These are phyloP conservation scores for Venturia carpophila DNA, from an alignment of 2,329 filamentous ascomycete genomes.

Conservation along the genomic window DNA sequence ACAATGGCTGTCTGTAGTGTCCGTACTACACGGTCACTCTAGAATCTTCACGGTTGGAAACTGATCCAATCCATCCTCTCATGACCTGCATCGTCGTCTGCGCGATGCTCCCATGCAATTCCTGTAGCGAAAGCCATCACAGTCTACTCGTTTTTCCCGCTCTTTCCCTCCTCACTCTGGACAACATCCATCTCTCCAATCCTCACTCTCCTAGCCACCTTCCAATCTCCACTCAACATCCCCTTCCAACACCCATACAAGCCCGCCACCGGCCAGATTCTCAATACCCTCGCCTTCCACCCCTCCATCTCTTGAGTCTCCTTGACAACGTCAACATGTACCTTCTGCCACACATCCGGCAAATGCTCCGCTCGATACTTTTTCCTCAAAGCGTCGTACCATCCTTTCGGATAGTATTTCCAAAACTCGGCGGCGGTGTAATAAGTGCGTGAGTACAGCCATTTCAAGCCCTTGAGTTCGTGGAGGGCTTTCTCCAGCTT, in stretches of 20 bases:
- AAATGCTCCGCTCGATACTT: constrained; percentile 54
- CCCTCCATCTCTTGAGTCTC: constrained; percentile 13
- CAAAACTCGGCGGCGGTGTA: constrained; percentile 63
- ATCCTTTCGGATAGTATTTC: constrained; percentile 51
- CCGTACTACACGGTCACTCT: too few species aligned
- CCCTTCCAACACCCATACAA: constrained; percentile 19
- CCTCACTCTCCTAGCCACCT: constrained; percentile 12
- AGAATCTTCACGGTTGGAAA: too few species aligned
- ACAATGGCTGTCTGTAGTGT: too few species aligned
- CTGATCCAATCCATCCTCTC: too few species aligned
- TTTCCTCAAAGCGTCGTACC: constrained; percentile 51
- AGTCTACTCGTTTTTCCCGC: neutral
- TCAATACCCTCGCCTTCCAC: constrained; percentile 8
- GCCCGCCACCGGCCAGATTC: constrained; percentile 18
- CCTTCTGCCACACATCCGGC: constrained; percentile 61
- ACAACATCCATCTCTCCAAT: constrained; percentile 15
- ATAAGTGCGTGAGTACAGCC: constrained; percentile 62
- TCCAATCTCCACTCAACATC: constrained; percentile 20
- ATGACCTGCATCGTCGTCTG: too few species aligned
- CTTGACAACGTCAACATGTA: constrained; percentile 27
- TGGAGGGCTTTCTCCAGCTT: constrained; percentile 53
- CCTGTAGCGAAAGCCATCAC: too few species aligned
- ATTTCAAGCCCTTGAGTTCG: constrained; percentile 57
- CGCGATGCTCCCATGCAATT: too few species aligned
- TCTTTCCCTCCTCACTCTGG: neutral